These are phyloP conservation scores for Backusella luteola DNA, from an alignment of 192 early-diverging fungal species.

Conservation along the genomic window DNA sequence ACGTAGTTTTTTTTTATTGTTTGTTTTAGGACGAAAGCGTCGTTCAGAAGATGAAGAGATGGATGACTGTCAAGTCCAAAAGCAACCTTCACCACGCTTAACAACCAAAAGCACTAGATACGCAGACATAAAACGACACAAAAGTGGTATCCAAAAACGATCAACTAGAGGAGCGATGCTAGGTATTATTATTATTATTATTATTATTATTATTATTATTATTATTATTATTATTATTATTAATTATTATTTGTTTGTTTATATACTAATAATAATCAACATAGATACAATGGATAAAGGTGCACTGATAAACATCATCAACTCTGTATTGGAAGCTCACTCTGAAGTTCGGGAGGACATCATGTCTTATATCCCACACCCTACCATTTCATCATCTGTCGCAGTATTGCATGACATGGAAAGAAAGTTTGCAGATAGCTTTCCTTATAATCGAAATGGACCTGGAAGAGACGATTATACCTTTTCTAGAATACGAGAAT, in stretches of 20 bases:
- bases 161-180: constrained; percentile 7
- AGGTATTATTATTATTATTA: background rate
- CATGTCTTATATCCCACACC: constrained; percentile 77
- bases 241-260: background rate
- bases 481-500: constrained; percentile 79
- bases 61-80: constrained; percentile 23
- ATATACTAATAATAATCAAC: background rate
- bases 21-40: constrained; percentile 27
- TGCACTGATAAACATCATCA: constrained; percentile 71
- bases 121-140: constrained; percentile 16
- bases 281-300: constrained; percentile 62
- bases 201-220: constrained; percentile 3
- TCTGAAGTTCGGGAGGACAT: constrained; percentile 68
- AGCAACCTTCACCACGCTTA: constrained; percentile 10
- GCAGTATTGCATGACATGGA: constrained; percentile 65
- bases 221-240: background rate
- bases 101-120: background rate
- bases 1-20: background rate
- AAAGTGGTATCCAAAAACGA: constrained; percentile 16
- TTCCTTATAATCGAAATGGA: constrained; percentile 87
- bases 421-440: constrained; percentile 69
- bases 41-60: constrained; percentile 40
- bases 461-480: constrained; percentile 82
- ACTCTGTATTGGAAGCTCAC: constrained; percentile 68
- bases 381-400: constrained; percentile 77